phyloP scores from a whole-genome alignment of 352 stramenopile genomes.

The Blastocystis hominis region DNA sequence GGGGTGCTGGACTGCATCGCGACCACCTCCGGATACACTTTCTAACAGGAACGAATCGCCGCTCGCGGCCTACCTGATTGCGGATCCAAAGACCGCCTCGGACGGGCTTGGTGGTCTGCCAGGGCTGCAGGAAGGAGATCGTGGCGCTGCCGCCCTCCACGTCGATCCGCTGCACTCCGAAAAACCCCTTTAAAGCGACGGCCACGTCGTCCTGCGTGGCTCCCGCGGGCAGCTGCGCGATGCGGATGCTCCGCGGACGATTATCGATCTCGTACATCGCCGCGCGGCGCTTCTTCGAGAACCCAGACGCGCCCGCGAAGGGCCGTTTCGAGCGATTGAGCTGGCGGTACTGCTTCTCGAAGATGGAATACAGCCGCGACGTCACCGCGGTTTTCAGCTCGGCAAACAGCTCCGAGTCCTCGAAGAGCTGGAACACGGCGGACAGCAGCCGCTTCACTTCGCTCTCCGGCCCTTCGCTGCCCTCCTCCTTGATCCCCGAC shows the following conservation, averaged over 20 bases:
- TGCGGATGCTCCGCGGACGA: neutral
- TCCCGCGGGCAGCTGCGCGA: neutral
- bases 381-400: neutral
- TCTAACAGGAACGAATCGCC: neutral
- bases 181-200: neutral
- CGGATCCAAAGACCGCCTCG: neutral
- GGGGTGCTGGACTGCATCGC: neutral
- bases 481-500: neutral
- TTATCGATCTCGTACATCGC: slow-evolving; percentile 23
- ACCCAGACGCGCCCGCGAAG: neutral
- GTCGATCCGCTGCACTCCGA: slow-evolving; percentile 12
- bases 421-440: neutral
- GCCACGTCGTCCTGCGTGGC: neutral
- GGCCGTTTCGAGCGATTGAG: neutral
- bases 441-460: neutral
- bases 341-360: neutral
- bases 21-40: neutral
- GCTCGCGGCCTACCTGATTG: neutral
- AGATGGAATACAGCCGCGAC: neutral
- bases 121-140: slow-evolving; percentile 28
- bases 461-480: neutral
- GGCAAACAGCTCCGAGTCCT: neutral
- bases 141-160: neutral
- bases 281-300: neutral
- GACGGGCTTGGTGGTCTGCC: slow-evolving; percentile 31